Percentiles rank a stretch among this genome's conserved stretches.
Evolutionary conservation across 2,329 filamentous ascomycete species (phyloP).

Genomic region (Colletotrichum sp.): DNA sequence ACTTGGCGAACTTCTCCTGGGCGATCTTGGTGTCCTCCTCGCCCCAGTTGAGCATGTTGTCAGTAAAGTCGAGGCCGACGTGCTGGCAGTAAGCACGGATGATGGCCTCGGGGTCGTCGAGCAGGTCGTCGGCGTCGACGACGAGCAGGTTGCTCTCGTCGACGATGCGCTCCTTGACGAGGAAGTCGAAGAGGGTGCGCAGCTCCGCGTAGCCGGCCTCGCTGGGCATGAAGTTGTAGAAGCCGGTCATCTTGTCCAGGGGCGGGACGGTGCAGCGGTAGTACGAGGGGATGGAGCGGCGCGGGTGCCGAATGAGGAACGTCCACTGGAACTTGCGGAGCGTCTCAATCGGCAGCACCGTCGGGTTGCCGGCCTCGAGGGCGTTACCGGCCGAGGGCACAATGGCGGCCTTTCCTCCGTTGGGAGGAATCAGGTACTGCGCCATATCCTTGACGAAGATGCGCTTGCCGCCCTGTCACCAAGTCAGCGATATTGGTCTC

Average conservation of each 20-base stretch:
- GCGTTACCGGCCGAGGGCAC: conserved; percentile 80
- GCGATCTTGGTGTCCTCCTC: conserved; percentile 77
- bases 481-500: background rate
- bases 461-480: conserved; percentile 73
- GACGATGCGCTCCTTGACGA: conserved; percentile 71
- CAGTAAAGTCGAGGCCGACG: conserved; percentile 77
- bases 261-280: conserved; percentile 94
- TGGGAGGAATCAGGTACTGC: conserved; percentile 85
- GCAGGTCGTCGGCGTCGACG: conserved; percentile 90
- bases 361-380: conserved; percentile 77
- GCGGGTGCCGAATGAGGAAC: conserved; percentile 96
- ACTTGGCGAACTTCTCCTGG: conserved; percentile 85
- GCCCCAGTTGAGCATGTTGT: conserved; percentile 85
- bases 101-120: conserved; percentile 80
- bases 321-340: conserved; percentile 89
- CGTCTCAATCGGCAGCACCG: conserved; percentile 76
- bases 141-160: conserved; percentile 80
- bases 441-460: conserved; percentile 98
- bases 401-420: conserved; percentile 69
- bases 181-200: conserved; percentile 84
- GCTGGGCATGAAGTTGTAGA: conserved; percentile 82
- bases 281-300: conserved; percentile 88
- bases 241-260: conserved; percentile 80
- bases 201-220: conserved; percentile 94
- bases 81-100: conserved; percentile 82